Percentiles rank a stretch among this genome's conserved stretches.
Evolutionary conservation across 2,329 filamentous ascomycete species (phyloP).

Genomic region (Ceratocystis huliohia): DNA sequence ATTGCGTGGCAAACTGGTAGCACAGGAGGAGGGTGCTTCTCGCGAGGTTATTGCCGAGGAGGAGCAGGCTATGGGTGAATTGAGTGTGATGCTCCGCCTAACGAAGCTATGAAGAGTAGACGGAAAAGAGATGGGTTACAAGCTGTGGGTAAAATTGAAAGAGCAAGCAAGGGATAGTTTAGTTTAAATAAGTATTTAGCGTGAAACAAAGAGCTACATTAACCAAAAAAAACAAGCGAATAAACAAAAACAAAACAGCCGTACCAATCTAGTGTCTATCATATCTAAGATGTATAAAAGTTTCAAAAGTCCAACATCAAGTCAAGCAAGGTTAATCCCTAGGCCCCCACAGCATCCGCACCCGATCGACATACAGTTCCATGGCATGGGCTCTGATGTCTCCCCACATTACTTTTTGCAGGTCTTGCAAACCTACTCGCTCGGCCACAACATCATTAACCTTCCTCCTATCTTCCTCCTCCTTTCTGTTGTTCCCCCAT

Average conservation of each 20-base stretch:
- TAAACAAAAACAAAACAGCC: too few relatives aligned
- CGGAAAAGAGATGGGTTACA: constrained; percentile 24
- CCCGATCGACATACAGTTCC: constrained; percentile 10
- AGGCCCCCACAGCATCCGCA: neutral
- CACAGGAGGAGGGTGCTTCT: constrained; percentile 25
- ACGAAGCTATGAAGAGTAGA: constrained; percentile 46
- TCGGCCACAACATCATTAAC: constrained; percentile 55
- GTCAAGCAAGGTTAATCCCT: neutral
- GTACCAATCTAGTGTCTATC: too few relatives aligned
- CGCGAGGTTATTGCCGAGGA: constrained; percentile 57
- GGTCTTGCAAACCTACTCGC: constrained; percentile 51
- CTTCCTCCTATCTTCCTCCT: constrained; percentile 32
- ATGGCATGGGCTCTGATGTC: constrained; percentile 8
- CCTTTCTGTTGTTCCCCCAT: constrained; percentile 26
- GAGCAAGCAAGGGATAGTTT: neutral
- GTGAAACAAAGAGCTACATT: neutral
- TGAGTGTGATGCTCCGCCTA: constrained; percentile 64
- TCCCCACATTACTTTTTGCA: constrained; percentile 49
- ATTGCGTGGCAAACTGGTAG: constrained; percentile 60
- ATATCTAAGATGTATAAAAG: neutral
- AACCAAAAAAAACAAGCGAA: neutral
- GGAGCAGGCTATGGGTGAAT: constrained; percentile 74
- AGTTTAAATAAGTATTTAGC: neutral
- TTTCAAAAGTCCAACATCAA: neutral
- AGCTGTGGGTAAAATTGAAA: neutral